These are phyloP conservation scores for Aspergillus egyptiacus DNA, from an alignment of 495 filamentous ascomycete genomes.

Conservation along the genomic window DNA sequence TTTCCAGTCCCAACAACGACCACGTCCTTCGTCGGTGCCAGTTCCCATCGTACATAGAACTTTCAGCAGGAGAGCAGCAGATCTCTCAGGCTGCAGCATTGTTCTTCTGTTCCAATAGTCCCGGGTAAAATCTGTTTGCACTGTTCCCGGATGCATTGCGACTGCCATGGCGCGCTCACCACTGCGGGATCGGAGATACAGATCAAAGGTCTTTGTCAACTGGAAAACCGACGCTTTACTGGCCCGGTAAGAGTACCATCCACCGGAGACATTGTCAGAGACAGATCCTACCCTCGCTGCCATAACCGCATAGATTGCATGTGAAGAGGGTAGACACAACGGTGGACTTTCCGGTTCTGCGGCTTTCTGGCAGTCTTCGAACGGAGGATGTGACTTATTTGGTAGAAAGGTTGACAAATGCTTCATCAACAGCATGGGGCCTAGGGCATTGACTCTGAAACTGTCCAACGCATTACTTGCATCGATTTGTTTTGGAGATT, in stretches of 20 bases:
- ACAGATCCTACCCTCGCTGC: conserved; percentile 72
- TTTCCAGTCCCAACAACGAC: conserved; percentile 72
- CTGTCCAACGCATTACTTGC: conserved; percentile 50
- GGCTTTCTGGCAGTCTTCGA: conserved; percentile 4
- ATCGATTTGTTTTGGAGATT: conserved; percentile 58
- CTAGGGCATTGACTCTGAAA: conserved; percentile 64
- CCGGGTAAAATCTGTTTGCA: conserved; percentile 65
- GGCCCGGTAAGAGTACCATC: conserved; percentile 72
- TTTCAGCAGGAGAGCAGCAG: conserved; percentile 53
- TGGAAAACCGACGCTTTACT: conserved; percentile 68
- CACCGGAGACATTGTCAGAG: conserved; percentile 61
- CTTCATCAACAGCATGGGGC: conserved; percentile 70
- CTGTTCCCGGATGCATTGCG: conserved; percentile 77
- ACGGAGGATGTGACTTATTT: conserved; percentile 32
- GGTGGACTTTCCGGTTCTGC: neutral
- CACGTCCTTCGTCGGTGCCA: conserved; percentile 45
- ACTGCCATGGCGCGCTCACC: conserved; percentile 58
- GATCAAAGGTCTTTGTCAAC: conserved; percentile 65
- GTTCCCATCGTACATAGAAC: conserved; percentile 29
- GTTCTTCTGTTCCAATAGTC: conserved; percentile 63
- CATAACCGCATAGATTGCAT: conserved; percentile 63
- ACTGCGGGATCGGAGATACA: conserved; percentile 50
- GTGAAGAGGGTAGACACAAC: conserved; percentile 23
- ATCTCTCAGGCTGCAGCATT: conserved; percentile 55
- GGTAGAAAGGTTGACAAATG: conserved; percentile 65